These are phyloP conservation scores for Sporothrix curviconia DNA, from an alignment of 2,329 filamentous ascomycete genomes.

Conservation along the genomic window DNA sequence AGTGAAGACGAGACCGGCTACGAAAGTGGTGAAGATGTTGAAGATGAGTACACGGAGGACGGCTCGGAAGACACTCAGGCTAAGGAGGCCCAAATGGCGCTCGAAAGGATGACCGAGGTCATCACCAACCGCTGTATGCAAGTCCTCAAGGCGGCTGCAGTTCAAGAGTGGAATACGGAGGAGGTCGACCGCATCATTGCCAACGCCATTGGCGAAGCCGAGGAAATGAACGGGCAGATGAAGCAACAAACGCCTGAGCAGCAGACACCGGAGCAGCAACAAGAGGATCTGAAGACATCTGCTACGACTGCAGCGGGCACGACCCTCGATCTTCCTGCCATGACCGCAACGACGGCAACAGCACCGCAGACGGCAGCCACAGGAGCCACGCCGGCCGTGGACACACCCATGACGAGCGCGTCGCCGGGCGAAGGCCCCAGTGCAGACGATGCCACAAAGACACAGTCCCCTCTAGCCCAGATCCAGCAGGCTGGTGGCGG, in stretches of 20 bases:
- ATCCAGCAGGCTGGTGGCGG: background rate
- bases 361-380: background rate
- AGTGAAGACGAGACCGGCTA: too few relatives aligned
- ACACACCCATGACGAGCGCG: constrained; percentile 5
- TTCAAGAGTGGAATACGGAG: too few relatives aligned
- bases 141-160: too few relatives aligned
- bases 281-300: background rate
- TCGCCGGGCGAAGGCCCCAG: background rate
- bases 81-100: too few relatives aligned
- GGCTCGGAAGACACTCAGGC: too few relatives aligned
- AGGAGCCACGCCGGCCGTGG: background rate
- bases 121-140: too few relatives aligned
- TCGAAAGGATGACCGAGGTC: too few relatives aligned
- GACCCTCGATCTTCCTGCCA: background rate
- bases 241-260: too few relatives aligned
- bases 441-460: background rate
- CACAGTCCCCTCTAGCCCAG: background rate
- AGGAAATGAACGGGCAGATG: too few relatives aligned
- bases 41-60: background rate
- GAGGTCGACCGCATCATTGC: too few relatives aligned
- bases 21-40: too few relatives aligned
- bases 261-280: background rate
- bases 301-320: background rate
- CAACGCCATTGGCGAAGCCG: too few relatives aligned
- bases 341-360: background rate